Evolutionary conservation across 495 filamentous ascomycete species (phyloP).

Genomic region (Mytilinidion resinicola): DNA sequence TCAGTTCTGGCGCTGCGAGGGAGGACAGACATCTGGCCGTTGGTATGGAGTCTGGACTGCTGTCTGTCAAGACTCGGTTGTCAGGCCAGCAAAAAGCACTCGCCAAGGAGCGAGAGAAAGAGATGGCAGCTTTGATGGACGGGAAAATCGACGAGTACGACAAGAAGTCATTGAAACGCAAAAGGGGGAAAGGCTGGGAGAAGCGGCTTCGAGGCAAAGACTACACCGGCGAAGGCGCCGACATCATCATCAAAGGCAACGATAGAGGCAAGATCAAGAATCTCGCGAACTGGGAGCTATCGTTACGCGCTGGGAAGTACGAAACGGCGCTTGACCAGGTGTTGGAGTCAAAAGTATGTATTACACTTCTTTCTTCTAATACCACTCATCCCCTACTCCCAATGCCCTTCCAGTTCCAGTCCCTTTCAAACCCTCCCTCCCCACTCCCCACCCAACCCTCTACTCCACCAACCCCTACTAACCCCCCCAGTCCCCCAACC

Average conservation of each 20-base stretch:
- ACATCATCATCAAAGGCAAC: conserved; percentile 80
- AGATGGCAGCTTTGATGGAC: conserved; percentile 76
- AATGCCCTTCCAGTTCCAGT: neutral
- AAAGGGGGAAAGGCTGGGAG: conserved; percentile 61
- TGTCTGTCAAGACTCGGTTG: conserved; percentile 80
- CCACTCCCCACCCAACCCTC: no score
- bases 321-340: conserved; percentile 70
- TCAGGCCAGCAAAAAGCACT: conserved; percentile 74
- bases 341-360: conserved; percentile 43
- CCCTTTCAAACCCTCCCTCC: no score
- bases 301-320: conserved; percentile 74
- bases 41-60: conserved; percentile 83
- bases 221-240: conserved; percentile 75
- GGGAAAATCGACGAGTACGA: conserved; percentile 68
- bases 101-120: conserved; percentile 70
- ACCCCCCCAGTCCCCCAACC: conserved; percentile 6
- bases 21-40: conserved; percentile 89
- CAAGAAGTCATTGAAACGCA: conserved; percentile 50
- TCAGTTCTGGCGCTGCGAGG: conserved; percentile 55
- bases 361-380: conserved; percentile 2
- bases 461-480: no score
- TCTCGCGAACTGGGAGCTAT: conserved; percentile 73
- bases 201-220: conserved; percentile 69
- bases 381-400: neutral
- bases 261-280: conserved; percentile 46